Conservation (phyloP, 306 rosid genomes). For the Prunus mongolica region DNA sequence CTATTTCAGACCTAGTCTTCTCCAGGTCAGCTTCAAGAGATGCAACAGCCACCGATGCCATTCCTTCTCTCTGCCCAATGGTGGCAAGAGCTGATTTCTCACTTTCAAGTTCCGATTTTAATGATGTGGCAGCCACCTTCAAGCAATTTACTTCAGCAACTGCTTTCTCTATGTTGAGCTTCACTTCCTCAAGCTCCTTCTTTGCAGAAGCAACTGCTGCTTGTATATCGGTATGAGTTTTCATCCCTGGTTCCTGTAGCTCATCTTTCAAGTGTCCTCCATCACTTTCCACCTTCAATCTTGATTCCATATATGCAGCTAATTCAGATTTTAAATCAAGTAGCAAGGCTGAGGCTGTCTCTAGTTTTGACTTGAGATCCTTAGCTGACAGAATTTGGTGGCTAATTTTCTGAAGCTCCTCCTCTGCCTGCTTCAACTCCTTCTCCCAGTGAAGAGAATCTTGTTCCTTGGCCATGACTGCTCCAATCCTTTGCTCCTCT, state of each 20-base stretch:
- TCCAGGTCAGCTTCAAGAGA: constrained; percentile 89
- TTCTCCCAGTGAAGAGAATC: constrained; percentile 94
- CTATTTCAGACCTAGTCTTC: constrained; percentile 79
- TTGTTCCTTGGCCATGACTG: constrained; percentile 90
- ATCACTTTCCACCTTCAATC: constrained; percentile 53
- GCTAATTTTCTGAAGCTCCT: constrained; percentile 72
- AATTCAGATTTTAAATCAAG: constrained; percentile 81
- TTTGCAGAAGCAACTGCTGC: constrained; percentile 73
- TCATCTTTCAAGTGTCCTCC: constrained; percentile 37
- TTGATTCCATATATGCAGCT: constrained; percentile 84
- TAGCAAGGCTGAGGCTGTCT: constrained; percentile 72
- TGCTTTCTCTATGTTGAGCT: constrained; percentile 86
- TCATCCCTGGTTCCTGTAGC: constrained; percentile 45
- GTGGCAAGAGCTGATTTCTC: constrained; percentile 70
- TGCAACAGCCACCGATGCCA: constrained; percentile 88
- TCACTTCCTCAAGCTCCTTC: constrained; percentile 80
- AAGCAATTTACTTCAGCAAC: constrained; percentile 69
- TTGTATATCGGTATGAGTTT: constrained; percentile 61
- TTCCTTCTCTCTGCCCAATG: constrained; percentile 88
- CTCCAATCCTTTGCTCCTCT: constrained; percentile 94
- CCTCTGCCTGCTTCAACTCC: constrained; percentile 85
- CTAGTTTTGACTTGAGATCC: constrained; percentile 85
- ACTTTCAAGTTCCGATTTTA: constrained; percentile 72
- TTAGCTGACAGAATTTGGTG: constrained; percentile 68
- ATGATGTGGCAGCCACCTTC: constrained; percentile 79